phyloP scores from a whole-genome alignment of 1,284 basidiomycete genomes.

The Ustilago trichophora region DNA sequence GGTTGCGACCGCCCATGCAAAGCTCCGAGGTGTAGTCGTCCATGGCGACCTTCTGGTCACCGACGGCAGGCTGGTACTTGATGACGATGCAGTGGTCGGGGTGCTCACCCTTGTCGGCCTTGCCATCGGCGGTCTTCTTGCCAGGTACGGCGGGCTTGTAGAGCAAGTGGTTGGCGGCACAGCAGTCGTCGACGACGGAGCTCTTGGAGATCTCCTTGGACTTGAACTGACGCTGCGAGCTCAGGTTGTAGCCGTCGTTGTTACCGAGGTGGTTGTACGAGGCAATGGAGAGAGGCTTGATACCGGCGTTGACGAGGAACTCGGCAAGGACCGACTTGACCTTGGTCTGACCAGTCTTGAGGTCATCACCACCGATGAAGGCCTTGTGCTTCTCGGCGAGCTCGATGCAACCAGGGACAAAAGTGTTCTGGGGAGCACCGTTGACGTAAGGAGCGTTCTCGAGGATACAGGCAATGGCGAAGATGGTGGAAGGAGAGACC shows the following conservation, averaged over 20 bases:
- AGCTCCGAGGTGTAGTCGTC: constrained; percentile 97
- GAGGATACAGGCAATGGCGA: constrained; percentile 93
- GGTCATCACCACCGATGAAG: constrained; percentile 97
- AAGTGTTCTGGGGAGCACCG: constrained; percentile 98
- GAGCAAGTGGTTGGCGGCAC: constrained; percentile 80
- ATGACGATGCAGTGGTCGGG: constrained; percentile 93
- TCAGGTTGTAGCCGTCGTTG: constrained; percentile 94
- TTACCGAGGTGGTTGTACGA: constrained; percentile 99
- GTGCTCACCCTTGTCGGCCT: constrained; percentile 81
- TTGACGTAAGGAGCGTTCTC: constrained; percentile 96
- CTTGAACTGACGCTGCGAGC: constrained; percentile 90
- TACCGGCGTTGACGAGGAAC: constrained; percentile 98
- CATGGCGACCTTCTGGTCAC: constrained; percentile 86
- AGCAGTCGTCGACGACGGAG: constrained; percentile 84
- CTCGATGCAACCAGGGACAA: constrained; percentile 92
- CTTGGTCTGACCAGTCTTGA: constrained; percentile 76
- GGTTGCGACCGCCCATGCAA: constrained; percentile 71
- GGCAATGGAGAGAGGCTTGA: constrained; percentile 95
- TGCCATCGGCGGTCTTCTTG: constrained; percentile 68
- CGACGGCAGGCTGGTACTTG: constrained; percentile 77
- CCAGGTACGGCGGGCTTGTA: constrained; percentile 77
- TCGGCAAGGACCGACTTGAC: constrained; percentile 89
- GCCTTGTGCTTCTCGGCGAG: constrained; percentile 88
- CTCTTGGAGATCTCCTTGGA: constrained; percentile 90
- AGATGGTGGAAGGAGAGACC: constrained; percentile 93